These are phyloP conservation scores for Candida vaughaniae DNA, from an alignment of 805 yeast species.

Conservation along the genomic window DNA sequence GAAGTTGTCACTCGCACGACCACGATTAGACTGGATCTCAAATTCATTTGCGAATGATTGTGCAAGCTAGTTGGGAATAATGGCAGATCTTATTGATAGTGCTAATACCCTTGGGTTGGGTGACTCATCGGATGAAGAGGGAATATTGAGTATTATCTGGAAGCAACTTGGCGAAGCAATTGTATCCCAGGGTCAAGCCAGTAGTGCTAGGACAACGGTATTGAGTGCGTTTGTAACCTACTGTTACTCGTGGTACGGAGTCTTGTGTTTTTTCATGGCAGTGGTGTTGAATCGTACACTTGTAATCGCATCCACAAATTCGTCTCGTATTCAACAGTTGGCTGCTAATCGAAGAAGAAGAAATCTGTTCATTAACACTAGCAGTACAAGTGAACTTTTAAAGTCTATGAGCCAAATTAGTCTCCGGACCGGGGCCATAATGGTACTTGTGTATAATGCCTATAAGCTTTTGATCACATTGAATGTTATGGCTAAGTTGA, in stretches of 20 bases:
- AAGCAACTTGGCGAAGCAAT: constrained; percentile 6
- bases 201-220: constrained; percentile 1
- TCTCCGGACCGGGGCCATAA: constrained; percentile 30
- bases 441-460: constrained; percentile 22
- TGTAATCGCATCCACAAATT: constrained; percentile 37
- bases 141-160: background rate
- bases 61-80: no score
- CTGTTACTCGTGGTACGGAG: constrained; percentile 37
- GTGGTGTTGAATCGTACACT: constrained; percentile 37
- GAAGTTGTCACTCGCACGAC: no score
- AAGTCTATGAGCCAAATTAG: constrained; percentile 19
- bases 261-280: constrained; percentile 38
- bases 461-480: constrained; percentile 31
- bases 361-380: constrained; percentile 5
- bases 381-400: constrained; percentile 16
- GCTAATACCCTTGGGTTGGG: background rate
- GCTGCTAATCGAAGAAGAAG: constrained; percentile 16
- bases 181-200: constrained; percentile 8
- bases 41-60: no score
- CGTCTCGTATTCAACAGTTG: constrained; percentile 21
- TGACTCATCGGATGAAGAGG: background rate
- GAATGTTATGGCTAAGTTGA: constrained; percentile 21
- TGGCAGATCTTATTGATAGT: constrained; percentile 1
- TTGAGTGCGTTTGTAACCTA: constrained; percentile 20
- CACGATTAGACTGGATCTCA: no score